phyloP scores from a whole-genome alignment of 2,329 filamentous ascomycete species.

The Colletotrichum sp. region DNA sequence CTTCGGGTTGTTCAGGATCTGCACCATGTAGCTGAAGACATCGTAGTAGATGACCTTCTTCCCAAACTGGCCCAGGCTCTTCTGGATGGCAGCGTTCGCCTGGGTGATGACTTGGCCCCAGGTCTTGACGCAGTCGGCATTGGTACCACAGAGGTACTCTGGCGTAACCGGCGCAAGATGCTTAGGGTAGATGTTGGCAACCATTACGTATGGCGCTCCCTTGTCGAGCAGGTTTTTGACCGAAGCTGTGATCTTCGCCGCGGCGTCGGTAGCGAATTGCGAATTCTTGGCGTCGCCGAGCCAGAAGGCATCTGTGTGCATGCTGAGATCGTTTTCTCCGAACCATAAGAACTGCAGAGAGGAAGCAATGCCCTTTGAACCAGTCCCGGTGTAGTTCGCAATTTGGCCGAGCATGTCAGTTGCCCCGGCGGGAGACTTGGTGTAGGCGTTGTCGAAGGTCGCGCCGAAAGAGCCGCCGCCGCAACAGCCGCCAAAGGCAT shows the following conservation, averaged over 20 bases:
- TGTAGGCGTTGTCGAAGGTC: constrained; percentile 2
- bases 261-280: neutral
- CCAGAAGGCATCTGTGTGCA: constrained; percentile 1
- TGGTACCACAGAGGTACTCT: neutral
- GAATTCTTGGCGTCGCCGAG: neutral
- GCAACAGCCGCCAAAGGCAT: constrained; percentile 1
- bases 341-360: neutral
- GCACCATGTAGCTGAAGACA: neutral
- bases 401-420: neutral
- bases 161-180: neutral
- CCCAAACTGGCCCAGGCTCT: neutral
- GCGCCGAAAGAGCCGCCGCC: neutral
- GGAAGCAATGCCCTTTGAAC: neutral
- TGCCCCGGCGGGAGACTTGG: neutral
- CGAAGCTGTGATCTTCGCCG: neutral
- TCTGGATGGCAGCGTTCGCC: neutral
- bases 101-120: neutral
- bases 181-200: neutral
- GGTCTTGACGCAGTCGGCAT: neutral
- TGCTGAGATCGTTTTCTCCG: neutral
- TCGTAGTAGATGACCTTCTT: neutral
- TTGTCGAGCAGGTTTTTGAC: neutral
- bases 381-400: neutral
- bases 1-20: neutral
- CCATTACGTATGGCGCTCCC: neutral